These are phyloP conservation scores for Corylus americana DNA, from an alignment of 306 rosid genomes.

Conservation along the genomic window DNA sequence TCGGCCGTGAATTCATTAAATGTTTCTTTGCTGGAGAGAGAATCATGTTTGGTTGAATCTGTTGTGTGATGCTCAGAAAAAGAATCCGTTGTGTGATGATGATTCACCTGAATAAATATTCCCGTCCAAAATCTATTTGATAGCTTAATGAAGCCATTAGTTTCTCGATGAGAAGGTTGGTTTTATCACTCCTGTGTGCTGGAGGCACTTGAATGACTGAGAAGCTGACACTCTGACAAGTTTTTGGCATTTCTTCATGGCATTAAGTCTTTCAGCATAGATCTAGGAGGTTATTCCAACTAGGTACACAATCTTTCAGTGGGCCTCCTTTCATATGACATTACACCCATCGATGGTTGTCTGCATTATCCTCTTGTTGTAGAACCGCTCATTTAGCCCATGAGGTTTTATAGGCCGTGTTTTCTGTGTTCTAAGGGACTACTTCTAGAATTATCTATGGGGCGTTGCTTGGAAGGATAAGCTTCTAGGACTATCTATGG, in stretches of 20 bases:
- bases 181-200: not conserved
- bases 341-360: not conserved
- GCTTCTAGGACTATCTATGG: no score
- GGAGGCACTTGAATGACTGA: not conserved
- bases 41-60: slow-evolving; percentile 1
- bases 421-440: no score
- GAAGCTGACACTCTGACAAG: not conserved
- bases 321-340: not conserved
- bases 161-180: not conserved
- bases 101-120: not conserved
- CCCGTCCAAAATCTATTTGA: not conserved
- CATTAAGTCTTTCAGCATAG: not conserved
- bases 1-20: not conserved
- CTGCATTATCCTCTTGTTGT: not conserved
- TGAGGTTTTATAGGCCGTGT: no score
- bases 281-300: not conserved
- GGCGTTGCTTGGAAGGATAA: no score
- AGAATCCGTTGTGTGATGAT: not conserved
- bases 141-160: not conserved
- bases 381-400: no score
- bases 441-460: no score
- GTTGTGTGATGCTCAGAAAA: not conserved
- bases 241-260: not conserved
- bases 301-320: not conserved
- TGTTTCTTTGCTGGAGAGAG: not conserved